A percentile compares a stretch with the other conserved stretches of the same genome.
Conservation (phyloP, 2,329 filamentous ascomycete genomes). For the Aspergillus quadrilineatus region DNA sequence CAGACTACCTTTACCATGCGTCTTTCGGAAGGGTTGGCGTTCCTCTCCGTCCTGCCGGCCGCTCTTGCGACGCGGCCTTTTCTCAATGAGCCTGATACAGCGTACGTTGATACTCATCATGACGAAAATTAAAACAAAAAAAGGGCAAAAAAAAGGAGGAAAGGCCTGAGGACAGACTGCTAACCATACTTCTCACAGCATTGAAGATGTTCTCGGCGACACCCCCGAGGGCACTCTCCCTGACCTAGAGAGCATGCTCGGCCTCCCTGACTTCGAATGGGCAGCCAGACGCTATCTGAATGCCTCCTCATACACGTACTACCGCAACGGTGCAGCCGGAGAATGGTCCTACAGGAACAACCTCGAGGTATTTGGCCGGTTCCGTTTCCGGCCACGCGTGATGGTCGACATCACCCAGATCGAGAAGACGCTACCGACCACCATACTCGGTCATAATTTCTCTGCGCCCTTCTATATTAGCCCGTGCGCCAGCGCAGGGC, state of each 20-base stretch:
- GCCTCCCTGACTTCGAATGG: constrained; percentile 15
- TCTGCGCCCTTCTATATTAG: constrained; percentile 15
- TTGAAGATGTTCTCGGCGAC: constrained; percentile 8
- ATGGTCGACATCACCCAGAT: constrained; percentile 14
- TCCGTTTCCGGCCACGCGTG: constrained; percentile 12
- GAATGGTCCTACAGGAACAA: constrained; percentile 17
- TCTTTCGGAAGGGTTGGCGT: neutral
- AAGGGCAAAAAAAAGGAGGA: no score
- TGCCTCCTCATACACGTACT: constrained; percentile 15
- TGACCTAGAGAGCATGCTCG: constrained; percentile 4
- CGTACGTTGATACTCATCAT: neutral
- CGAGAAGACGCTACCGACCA: constrained; percentile 9
- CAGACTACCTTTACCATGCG: constrained; percentile 6
- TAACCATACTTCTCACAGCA: neutral
- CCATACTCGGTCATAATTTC: constrained; percentile 14
- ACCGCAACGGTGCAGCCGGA: constrained; percentile 14
- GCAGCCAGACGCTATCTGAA: constrained; percentile 13
- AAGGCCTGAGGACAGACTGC: neutral
- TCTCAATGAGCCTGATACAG: constrained; percentile 14
- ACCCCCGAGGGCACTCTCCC: constrained; percentile 10
- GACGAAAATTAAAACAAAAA: neutral
- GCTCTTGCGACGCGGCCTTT: constrained; percentile 12
- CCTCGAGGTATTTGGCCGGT: constrained; percentile 10
- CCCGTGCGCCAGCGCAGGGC: constrained; percentile 8
- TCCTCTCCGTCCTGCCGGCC: constrained; percentile 4